Percentiles rank a stretch among this genome's conserved stretches.
Conservation (phyloP, 2,329 filamentous ascomycete species). For the Samsoniella hepiali region DNA sequence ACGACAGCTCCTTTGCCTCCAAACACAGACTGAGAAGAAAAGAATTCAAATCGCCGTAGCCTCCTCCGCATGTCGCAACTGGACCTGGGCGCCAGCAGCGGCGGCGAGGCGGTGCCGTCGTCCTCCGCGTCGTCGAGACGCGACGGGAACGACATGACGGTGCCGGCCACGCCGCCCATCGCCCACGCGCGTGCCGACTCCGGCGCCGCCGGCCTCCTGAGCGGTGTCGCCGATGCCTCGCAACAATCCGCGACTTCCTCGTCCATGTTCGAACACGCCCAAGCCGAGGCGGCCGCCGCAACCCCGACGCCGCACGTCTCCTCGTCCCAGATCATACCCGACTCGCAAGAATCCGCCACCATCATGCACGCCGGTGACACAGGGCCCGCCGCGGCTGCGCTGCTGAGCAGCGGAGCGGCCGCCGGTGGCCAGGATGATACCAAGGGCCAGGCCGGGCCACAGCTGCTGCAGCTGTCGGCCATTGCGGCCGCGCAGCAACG, state of each 20-base stretch:
- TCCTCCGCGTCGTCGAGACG: slow-evolving; percentile 19
- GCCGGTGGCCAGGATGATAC: neutral
- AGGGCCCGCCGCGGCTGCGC: slow-evolving; percentile 11
- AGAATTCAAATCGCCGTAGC: neutral
- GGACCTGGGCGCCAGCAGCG: slow-evolving; percentile 7
- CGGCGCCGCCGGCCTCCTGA: neutral
- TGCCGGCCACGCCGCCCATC: slow-evolving; percentile 18
- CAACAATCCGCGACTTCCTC: neutral
- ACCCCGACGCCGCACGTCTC: neutral
- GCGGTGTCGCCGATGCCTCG: neutral
- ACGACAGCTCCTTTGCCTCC: neutral
- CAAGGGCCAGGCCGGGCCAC: slow-evolving; percentile 38
- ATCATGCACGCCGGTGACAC: slow-evolving; percentile 1
- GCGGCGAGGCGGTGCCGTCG: slow-evolving; percentile 15
- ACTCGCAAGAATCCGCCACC: slow-evolving; percentile 17
- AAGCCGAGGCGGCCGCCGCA: neutral
- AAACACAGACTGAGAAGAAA: neutral
- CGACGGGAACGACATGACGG: slow-evolving; percentile 18
- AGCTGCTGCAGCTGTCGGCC: slow-evolving; percentile 56
- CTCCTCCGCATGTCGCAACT: slow-evolving; percentile 20
- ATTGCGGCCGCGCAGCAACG: slow-evolving; percentile 53
- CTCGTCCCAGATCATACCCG: slow-evolving; percentile 16
- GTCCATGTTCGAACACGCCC: neutral
- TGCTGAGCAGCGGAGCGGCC: neutral
- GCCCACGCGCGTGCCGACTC: slow-evolving; percentile 7